phyloP scores from a whole-genome alignment of 257 asterid genomes.

The Rehmannia glutinosa region DNA sequence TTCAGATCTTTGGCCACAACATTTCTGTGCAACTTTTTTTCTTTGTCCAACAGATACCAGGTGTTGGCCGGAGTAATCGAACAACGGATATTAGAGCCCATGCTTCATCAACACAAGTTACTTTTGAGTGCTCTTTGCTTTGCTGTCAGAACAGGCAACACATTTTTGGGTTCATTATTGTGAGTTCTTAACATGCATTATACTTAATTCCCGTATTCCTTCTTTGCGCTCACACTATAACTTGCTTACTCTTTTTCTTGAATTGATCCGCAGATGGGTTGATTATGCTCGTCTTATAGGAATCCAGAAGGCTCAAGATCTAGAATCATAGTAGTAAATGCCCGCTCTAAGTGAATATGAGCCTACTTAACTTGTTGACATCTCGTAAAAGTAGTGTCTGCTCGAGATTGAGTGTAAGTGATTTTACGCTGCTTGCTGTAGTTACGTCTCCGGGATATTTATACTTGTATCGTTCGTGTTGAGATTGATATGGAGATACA shows the following conservation, averaged over 20 bases:
- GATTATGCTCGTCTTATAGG: constrained; percentile 79
- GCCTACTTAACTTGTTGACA: constrained; percentile 33
- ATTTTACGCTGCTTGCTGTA: too few relatives aligned
- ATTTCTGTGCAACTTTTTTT: not conserved
- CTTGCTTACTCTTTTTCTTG: not conserved
- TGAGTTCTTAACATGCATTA: constrained; percentile 31
- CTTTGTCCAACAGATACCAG: constrained; percentile 51
- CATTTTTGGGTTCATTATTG: constrained; percentile 76
- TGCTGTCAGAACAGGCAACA: constrained; percentile 89
- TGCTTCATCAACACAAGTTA: constrained; percentile 72
- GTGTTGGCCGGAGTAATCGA: constrained; percentile 79
- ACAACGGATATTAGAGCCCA: constrained; percentile 71
- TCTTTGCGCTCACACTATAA: not conserved
- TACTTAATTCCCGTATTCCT: not conserved
- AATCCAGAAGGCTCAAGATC: constrained; percentile 63
- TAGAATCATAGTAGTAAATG: constrained; percentile 21
- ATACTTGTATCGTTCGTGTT: not conserved
- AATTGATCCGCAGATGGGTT: constrained; percentile 62
- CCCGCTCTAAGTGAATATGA: not conserved
- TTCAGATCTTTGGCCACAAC: too few relatives aligned
- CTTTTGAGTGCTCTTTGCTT: constrained; percentile 68
- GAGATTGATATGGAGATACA: not conserved
- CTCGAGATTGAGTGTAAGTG: not conserved
- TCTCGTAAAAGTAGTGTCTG: constrained; percentile 1
- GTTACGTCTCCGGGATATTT: constrained; percentile 14